Evolutionary conservation across 139 green algal genomes (phyloP).

Genomic region (Chlamydomonas sp.): DNA sequence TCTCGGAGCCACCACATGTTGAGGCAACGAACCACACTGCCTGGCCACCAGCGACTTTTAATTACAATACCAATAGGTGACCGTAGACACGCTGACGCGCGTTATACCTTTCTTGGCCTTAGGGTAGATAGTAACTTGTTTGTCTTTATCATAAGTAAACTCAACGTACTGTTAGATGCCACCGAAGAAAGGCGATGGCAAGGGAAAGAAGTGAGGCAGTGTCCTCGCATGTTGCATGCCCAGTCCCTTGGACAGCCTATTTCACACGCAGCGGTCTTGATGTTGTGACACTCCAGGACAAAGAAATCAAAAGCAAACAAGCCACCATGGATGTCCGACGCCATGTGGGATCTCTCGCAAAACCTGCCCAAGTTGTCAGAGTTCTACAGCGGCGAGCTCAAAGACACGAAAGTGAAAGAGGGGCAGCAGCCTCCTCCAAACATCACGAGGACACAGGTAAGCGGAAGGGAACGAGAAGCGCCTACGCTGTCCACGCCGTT

Average conservation of each 20-base stretch:
- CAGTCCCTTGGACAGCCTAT: no score
- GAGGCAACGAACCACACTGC: no score
- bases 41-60: no score
- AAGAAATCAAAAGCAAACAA: constrained; percentile 44
- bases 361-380: constrained; percentile 38
- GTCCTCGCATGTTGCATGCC: no score
- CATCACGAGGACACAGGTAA: constrained; percentile 45
- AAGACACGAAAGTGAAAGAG: constrained; percentile 55
- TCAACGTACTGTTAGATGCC: neutral
- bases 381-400: constrained; percentile 56
- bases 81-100: neutral
- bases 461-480: neutral
- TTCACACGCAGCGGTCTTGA: no score
- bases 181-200: constrained; percentile 5
- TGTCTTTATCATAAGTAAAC: neutral
- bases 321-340: constrained; percentile 51
- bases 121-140: neutral
- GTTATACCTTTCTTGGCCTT: neutral
- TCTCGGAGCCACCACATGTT: no score
- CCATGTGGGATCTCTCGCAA: constrained; percentile 41
- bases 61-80: neutral
- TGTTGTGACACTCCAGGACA: no score
- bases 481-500: no score
- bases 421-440: constrained; percentile 42
- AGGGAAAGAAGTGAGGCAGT: neutral